Conservation (phyloP, 2,329 filamentous ascomycete species). For the Eutypella sp. region DNA sequence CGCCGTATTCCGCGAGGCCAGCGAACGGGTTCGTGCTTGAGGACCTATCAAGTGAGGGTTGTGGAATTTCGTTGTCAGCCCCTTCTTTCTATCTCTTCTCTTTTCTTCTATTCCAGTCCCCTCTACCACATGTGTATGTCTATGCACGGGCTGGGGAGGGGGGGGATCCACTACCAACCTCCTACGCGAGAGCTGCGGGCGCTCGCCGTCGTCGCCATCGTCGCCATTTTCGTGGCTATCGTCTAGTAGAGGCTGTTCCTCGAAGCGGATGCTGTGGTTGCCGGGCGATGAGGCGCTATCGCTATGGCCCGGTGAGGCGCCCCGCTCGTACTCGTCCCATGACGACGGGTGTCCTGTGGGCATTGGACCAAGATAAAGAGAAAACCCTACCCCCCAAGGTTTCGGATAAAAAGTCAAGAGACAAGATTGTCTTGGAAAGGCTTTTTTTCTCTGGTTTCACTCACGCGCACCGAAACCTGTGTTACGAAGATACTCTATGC, state of each 20-base stretch:
- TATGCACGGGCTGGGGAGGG: no score
- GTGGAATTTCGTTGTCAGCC: slow-evolving; percentile 5
- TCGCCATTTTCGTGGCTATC: slow-evolving; percentile 20
- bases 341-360: slow-evolving; percentile 23
- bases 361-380: no score
- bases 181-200: slow-evolving; percentile 26
- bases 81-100: background rate
- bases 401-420: background rate
- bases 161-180: slow-evolving; percentile 27
- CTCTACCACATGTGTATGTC: background rate
- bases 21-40: slow-evolving; percentile 54
- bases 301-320: slow-evolving; percentile 32
- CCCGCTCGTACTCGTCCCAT: slow-evolving; percentile 44
- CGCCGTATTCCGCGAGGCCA: slow-evolving; percentile 67
- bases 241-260: slow-evolving; percentile 42
- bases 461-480: no score
- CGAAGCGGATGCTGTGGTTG: slow-evolving; percentile 36
- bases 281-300: slow-evolving; percentile 37
- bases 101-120: background rate
- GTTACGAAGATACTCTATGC: no score
- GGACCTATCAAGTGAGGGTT: slow-evolving; percentile 40
- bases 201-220: slow-evolving; percentile 29
- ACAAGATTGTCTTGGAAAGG: no score
- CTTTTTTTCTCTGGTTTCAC: no score
- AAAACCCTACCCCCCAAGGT: background rate